Evolutionary conservation across 2,329 filamentous ascomycete species (phyloP), one percentile per base, ranked within the genome.

Genomic region (Triangularia setosa): DNA sequence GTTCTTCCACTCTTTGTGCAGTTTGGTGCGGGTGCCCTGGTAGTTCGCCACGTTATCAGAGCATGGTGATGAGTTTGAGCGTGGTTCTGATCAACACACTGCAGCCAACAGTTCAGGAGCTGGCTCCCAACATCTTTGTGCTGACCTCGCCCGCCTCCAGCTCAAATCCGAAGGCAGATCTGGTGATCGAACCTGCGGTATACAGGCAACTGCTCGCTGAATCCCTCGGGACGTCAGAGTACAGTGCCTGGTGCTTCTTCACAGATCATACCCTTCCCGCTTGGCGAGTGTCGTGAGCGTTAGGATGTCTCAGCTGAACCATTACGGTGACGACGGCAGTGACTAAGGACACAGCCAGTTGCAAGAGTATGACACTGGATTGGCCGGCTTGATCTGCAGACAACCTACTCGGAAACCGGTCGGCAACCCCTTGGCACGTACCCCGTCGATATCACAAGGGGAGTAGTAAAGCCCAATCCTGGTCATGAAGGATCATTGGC

Each of bases 251-350:
- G 21, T 48, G 40, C n/a, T 48, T 21, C 7, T 18, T 8, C 40
- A 48, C n/a, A 9, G 40, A 48, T 18, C 18, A 21, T 48, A 48
- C n/a, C 18, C 18, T n/a, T 48, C 40, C 40, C 8, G 33, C 21
- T 25, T 23, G 57, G 57, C 21, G 33, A 35, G 57, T 33, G 48
- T 44, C 12, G 21, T 24, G 21, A 59, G 57, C 57, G n/a, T 44
- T 40, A 8, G 6, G 18, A 59, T 59, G 57, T 44, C 57, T 59
- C 57, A 59, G 57, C 40, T 33, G 33, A 44, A 23, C 56, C n/a
- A 25, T 35, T 18, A 24, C 57, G 57, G 23, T 59, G 57, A 28
- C 23, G 24, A 25, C 24, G 12, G 21, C 24, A n/a, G 33, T 59
- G 57, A 44, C 57, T 35, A 12, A 44, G n/a, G 56, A 9, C 3